A percentile compares a stretch with the other conserved stretches of the same genome.
Evolutionary conservation across 257 asterid species (phyloP).

Genomic region (Anisodus acutangulus): DNA sequence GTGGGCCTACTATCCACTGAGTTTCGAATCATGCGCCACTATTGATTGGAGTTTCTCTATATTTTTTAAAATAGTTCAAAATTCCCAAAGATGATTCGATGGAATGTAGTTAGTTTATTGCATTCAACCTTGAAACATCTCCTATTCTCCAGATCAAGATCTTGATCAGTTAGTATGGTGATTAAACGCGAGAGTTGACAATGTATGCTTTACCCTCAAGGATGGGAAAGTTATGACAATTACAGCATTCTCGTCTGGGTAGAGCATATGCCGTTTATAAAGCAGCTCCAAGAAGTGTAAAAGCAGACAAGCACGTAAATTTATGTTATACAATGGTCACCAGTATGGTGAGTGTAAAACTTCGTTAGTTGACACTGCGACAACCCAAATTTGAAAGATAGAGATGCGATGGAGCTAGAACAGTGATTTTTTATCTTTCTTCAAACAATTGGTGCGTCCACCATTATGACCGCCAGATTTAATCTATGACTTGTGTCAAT

Average conservation of each 20-base stretch:
- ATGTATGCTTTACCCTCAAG: constrained; percentile 1
- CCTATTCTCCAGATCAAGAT: neutral
- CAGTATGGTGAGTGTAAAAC: neutral
- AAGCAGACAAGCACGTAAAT: neutral
- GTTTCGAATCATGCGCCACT: neutral
- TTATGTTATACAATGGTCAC: neutral
- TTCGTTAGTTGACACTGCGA: neutral
- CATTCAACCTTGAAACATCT: constrained; percentile 11
- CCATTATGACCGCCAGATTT: neutral
- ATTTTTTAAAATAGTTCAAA: neutral
- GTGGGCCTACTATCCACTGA: neutral
- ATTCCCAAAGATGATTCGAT: neutral
- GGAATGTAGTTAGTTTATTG: neutral
- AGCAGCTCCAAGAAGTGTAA: constrained; percentile 22
- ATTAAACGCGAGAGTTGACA: constrained; percentile 1
- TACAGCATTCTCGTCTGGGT: constrained; percentile 3
- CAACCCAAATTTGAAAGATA: neutral
- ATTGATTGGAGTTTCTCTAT: neutral
- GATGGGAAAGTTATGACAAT: neutral
- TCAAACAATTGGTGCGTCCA: neutral
- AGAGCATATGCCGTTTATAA: neutral
- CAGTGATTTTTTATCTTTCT: neutral
- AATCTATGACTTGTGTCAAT: neutral
- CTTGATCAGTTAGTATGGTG: constrained; percentile 1
- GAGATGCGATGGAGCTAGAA: neutral